phyloP scores from a whole-genome alignment of 768 basidiomycete genomes.

The Leccinum pellstonianum region DNA sequence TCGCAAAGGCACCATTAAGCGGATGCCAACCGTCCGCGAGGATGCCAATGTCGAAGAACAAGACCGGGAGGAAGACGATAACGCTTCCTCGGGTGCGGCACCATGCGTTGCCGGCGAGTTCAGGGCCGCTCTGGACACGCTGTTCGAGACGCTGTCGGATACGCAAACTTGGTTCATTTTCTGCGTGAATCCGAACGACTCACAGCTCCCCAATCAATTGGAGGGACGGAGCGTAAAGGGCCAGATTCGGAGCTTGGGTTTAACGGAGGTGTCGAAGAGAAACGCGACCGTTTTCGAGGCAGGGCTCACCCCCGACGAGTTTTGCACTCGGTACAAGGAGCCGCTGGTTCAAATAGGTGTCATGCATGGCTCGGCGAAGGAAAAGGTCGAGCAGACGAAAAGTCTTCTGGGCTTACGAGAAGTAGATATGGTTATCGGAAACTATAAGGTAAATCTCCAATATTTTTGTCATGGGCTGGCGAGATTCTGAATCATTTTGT shows the following conservation, averaged over 20 bases:
- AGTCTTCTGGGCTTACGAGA: slow-evolving; percentile 59
- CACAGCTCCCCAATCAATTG: slow-evolving; percentile 90
- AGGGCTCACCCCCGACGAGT: slow-evolving; percentile 82
- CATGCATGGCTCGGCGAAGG: slow-evolving; percentile 56
- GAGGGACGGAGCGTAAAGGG: slow-evolving; percentile 91
- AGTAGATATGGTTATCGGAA: slow-evolving; percentile 75
- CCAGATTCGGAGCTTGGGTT: slow-evolving; percentile 79
- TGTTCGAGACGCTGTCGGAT: slow-evolving; percentile 86
- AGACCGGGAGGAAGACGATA: too few species aligned
- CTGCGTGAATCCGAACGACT: slow-evolving; percentile 93
- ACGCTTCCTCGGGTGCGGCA: too few species aligned
- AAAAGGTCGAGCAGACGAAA: slow-evolving; percentile 59
- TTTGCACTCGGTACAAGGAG: slow-evolving; percentile 48
- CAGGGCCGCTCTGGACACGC: slow-evolving; percentile 24
- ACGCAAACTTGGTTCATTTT: slow-evolving; percentile 91
- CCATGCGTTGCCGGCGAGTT: too few species aligned
- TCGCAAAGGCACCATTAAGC: slow-evolving; percentile 71
- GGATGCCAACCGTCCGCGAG: slow-evolving; percentile 41
- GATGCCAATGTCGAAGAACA: background rate
- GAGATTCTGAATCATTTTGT: slow-evolving; percentile 8
- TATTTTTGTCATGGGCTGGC: background rate
- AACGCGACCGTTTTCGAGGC: slow-evolving; percentile 74
- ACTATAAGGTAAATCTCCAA: slow-evolving; percentile 65
- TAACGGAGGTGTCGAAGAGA: slow-evolving; percentile 75
- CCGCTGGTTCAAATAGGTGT: slow-evolving; percentile 56